Base-by-base conservation (phyloP, 306 rosid genomes). In the Geum urbanum region DNA sequence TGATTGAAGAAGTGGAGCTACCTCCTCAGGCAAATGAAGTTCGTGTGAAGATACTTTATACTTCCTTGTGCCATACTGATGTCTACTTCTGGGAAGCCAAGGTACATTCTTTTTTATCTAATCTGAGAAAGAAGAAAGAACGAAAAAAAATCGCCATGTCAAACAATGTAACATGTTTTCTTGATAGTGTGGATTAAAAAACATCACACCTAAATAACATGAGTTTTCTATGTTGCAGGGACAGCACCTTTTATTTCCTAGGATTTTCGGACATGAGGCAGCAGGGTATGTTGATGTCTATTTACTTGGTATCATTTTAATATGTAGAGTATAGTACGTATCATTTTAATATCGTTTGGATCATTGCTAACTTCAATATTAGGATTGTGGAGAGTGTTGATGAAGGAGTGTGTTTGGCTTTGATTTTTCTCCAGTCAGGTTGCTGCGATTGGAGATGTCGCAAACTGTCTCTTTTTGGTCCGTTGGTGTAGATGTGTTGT, bases 41-140 rank as follows among this genome's bases (percentile, higher is more conserved):
- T 45, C 79, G 76, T 39, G 7, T 79, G n/a, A 79, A 79, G 64
- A 79, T 79, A 67, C 68, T 79, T 16, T 74, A 63, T 66, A 79
- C 72, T 49, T 41, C 79, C 9, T 77, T 74, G 18, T 79, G 83
- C 65, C 83, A 74, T 39, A 63, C 76, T 55, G 83, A 79, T 50
- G 70, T 74, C 45, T 74, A 74, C 76, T 79, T 74, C 63, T 74
- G 83, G 83, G 83, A 79, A 70, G 83, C 83, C 22, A 79, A 79
- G 69, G 83, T 74, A 67, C 52, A 40, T 41, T 41, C 16, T 1
- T 1, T 57, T 12, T 27, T 24, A 52, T 8, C 18, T 56, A 11
- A 24, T 56, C 6, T 2, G 39, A 12, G 18, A 24, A 56, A 9
- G 6, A 7, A 52, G 14, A 55, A 20, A 54, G 37, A 18, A 19